Conservation (phyloP, 169 alveolate genomes). For the Eimeria tenella region DNA sequence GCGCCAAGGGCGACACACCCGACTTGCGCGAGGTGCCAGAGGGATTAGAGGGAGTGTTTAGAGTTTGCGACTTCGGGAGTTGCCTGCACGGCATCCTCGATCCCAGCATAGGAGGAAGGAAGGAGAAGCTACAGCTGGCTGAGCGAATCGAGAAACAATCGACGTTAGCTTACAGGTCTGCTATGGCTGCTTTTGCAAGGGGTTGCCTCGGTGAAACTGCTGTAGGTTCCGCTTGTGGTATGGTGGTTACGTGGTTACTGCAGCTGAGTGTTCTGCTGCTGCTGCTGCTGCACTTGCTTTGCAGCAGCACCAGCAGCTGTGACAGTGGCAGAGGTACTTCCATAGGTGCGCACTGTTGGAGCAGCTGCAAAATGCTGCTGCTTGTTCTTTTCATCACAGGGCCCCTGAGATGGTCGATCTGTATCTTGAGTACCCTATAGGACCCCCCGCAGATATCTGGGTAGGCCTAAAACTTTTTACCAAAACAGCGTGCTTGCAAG, state of each 20-base stretch:
- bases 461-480: constrained; percentile 2
- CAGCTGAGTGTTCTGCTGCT: constrained; percentile 1
- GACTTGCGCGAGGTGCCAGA: neutral
- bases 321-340: neutral
- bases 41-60: constrained; percentile 56
- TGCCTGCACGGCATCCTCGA: constrained; percentile 77
- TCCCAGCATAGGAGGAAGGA: constrained; percentile 46
- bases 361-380: neutral
- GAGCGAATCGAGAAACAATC: constrained; percentile 88
- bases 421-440: constrained; percentile 81
- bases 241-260: neutral
- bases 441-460: constrained; percentile 91
- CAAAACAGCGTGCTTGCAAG: no score
- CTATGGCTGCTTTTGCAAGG: neutral
- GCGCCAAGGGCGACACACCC: neutral
- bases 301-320: neutral
- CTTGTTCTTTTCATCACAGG: neutral
- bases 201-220: neutral
- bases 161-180: constrained; percentile 88
- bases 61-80: constrained; percentile 93
- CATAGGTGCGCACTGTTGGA: no score
- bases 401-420: constrained; percentile 94
- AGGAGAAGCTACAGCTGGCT: constrained; percentile 81
- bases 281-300: neutral
- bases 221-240: neutral